Evolutionary conservation across 2,329 filamentous ascomycete genomes (phyloP).

Genomic region (Lasiodiplodia theobromae): DNA sequence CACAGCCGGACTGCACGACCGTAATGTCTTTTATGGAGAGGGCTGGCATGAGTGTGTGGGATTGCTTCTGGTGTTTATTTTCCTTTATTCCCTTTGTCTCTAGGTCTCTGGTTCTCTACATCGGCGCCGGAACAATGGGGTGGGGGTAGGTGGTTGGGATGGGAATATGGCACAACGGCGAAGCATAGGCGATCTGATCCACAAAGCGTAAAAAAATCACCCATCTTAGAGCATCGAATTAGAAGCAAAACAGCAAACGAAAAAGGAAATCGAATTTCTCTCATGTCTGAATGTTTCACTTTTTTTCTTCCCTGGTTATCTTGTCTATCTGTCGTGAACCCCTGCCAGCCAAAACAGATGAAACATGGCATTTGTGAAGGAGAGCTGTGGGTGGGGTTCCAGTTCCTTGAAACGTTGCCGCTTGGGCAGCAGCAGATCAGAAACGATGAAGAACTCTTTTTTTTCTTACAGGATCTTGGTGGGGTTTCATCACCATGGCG

Average conservation of each 20-base stretch:
- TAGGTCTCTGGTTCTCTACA: not conserved
- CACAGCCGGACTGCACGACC: conserved; percentile 21
- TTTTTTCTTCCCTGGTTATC: not conserved
- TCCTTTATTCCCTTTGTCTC: not conserved
- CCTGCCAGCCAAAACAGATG: not conserved
- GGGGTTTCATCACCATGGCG: no score
- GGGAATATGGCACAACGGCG: no score
- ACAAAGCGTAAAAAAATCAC: no score
- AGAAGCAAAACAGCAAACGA: not conserved
- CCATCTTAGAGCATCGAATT: not conserved
- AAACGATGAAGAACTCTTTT: no score
- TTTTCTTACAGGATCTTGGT: no score
- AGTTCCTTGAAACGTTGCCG: not conserved
- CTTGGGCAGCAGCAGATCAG: no score
- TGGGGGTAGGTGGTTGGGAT: not conserved
- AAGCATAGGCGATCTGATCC: not conserved
- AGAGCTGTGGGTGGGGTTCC: no score
- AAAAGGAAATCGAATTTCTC: not conserved
- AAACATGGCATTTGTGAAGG: not conserved
- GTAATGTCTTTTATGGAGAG: conserved; percentile 8
- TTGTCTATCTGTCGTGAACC: not conserved
- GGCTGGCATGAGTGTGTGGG: not conserved
- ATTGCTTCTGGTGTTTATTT: not conserved
- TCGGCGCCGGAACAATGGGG: not conserved
- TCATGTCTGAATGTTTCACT: not conserved